Percentiles rank a stretch among this genome's conserved stretches.
These are phyloP conservation scores for Brassica napus DNA, from an alignment of 345 rosid species.

Conservation along the genomic window Da-Ae NC_063445.1:34943501-34944000, in stretches of 20 bases:
- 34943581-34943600: no score
- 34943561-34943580: no score
- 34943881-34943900: constrained; percentile 44
- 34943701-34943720: background rate
- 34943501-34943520: no score
- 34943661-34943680: background rate
- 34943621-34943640: no score
- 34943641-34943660: background rate
- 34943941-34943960: constrained; percentile 55
- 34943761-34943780: background rate
- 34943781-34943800: background rate
- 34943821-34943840: background rate
- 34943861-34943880: background rate
- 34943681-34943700: constrained; percentile 42
- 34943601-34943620: no score
- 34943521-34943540: no score
- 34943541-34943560: no score
- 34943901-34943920: constrained; percentile 67
- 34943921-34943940: constrained; percentile 60
- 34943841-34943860: background rate
- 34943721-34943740: background rate
- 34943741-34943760: background rate
- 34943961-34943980: constrained; percentile 62
- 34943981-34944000: constrained; percentile 7
- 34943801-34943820: background rate